Percentiles rank a stretch among this genome's conserved stretches.
phyloP scores from a whole-genome alignment of 148 eudicot genomes.

The Chenopodium quinoa region DNA sequence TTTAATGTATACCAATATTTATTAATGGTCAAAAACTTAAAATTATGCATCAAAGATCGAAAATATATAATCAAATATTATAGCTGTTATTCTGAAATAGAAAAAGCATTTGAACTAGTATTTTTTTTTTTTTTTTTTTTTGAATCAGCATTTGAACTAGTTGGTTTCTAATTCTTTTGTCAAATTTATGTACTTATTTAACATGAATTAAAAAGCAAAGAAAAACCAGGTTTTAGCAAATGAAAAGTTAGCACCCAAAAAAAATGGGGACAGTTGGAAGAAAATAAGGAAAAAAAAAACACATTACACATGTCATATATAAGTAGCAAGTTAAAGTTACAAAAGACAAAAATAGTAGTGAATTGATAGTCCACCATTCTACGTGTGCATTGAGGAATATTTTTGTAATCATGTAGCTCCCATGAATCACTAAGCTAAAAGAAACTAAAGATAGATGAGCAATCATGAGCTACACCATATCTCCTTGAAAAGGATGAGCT shows the following conservation, averaged over 20 bases:
- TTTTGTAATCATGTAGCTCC: constrained; percentile 5
- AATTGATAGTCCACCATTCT: constrained; percentile 13
- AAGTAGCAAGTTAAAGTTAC: background rate
- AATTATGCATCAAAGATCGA: too few species aligned
- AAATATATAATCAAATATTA: too few species aligned
- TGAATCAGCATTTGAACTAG: background rate
- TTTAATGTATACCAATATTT: too few species aligned
- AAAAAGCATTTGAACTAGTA: background rate
- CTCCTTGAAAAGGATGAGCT: background rate
- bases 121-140: background rate
- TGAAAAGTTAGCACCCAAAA: background rate
- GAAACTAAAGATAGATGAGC: background rate
- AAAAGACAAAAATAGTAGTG: constrained; percentile 4
- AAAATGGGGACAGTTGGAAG: constrained; percentile 1
- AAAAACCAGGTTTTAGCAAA: background rate
- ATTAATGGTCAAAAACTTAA: too few species aligned
- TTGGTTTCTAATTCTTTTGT: background rate
- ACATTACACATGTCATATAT: constrained; percentile 4
- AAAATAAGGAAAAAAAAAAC: too few species aligned
- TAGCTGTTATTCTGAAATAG: too few species aligned
- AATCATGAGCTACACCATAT: background rate
- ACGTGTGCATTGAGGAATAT: constrained; percentile 11
- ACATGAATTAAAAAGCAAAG: too few species aligned
- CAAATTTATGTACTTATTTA: too few species aligned
- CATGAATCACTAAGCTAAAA: constrained; percentile 11